Percentiles rank a stretch among this genome's conserved stretches.
phyloP scores from a whole-genome alignment of 2,329 filamentous ascomycete genomes.

The Colletotrichum theobromicola region DNA sequence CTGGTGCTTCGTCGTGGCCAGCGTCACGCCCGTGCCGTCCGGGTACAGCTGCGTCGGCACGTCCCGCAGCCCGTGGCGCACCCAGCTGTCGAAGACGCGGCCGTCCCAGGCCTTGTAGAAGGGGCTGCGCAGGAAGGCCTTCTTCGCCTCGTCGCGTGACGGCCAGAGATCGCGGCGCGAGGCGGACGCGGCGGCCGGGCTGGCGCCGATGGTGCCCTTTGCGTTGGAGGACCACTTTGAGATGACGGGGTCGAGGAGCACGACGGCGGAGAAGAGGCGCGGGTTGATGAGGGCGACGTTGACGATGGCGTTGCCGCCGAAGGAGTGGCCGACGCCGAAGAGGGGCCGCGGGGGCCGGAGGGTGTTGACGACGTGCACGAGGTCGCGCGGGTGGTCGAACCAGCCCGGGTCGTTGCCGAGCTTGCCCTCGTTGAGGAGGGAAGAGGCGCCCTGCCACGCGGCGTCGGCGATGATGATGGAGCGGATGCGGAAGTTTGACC shows the following conservation, averaged over 20 bases:
- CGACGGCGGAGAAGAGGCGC: slow-evolving; percentile 74
- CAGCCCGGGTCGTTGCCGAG: slow-evolving; percentile 84
- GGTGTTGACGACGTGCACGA: slow-evolving; percentile 83
- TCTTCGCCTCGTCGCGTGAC: slow-evolving; percentile 70
- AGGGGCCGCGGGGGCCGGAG: slow-evolving; percentile 83
- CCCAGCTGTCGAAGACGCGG: slow-evolving; percentile 77
- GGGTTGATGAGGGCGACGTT: slow-evolving; percentile 80
- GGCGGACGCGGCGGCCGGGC: slow-evolving; percentile 67
- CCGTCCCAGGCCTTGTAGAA: slow-evolving; percentile 88
- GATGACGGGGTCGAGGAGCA: slow-evolving; percentile 88
- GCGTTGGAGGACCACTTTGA: slow-evolving; percentile 49
- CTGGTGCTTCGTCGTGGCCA: slow-evolving; percentile 85
- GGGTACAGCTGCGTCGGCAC: slow-evolving; percentile 69
- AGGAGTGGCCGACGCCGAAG: slow-evolving; percentile 86
- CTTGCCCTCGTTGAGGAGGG: slow-evolving; percentile 74
- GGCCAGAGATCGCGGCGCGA: slow-evolving; percentile 84
- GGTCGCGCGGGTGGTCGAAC: slow-evolving; percentile 84
- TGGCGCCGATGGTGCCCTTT: slow-evolving; percentile 33
- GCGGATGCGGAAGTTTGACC: slow-evolving; percentile 69
- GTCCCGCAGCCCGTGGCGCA: slow-evolving; percentile 76
- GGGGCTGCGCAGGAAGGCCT: slow-evolving; percentile 68
- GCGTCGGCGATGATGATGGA: slow-evolving; percentile 90
- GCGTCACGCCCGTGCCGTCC: slow-evolving; percentile 58
- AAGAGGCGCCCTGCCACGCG: slow-evolving; percentile 83
- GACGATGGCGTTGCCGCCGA: slow-evolving; percentile 77